A percentile compares a stretch with the other conserved stretches of the same genome.
Evolutionary conservation across 2,329 filamentous ascomycete species (phyloP).

Genomic region (Madurella fahalii): DNA sequence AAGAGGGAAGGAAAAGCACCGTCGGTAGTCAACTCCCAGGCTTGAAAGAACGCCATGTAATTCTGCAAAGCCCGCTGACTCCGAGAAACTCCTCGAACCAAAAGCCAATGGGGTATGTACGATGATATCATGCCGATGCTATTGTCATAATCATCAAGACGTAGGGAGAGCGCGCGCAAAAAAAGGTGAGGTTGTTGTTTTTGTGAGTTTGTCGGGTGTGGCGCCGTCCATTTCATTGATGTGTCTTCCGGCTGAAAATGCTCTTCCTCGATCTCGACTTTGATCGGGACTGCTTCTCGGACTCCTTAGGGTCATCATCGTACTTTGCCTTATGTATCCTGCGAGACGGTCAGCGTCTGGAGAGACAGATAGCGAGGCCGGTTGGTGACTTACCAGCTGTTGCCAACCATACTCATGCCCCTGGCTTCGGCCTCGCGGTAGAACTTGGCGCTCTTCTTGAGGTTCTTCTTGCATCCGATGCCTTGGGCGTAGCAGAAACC

Average conservation of each 20-base stretch:
- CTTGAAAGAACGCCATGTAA: background rate
- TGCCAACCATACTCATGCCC: constrained; percentile 96
- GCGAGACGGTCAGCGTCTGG: constrained; percentile 6
- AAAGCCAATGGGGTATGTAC: constrained; percentile 17
- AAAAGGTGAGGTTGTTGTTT: background rate
- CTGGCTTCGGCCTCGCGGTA: constrained; percentile 88
- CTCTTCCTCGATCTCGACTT: constrained; percentile 67
- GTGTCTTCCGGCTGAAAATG: constrained; percentile 56
- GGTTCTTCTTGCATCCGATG: constrained; percentile 88
- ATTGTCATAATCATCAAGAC: constrained; percentile 23
- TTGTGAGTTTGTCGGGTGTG: background rate
- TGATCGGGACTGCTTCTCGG: constrained; percentile 64
- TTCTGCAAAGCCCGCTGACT: background rate
- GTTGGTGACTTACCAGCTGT: constrained; percentile 75
- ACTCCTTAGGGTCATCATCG: constrained; percentile 56
- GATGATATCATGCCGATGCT: constrained; percentile 16
- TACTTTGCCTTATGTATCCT: constrained; percentile 99
- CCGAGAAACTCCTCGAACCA: constrained; percentile 3
- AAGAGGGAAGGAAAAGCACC: background rate
- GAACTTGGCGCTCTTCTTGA: constrained; percentile 88
- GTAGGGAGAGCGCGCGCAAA: background rate
- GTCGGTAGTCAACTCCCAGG: background rate
- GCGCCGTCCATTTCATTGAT: constrained; percentile 10
- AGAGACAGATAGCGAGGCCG: background rate
- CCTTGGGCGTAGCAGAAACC: constrained; percentile 96